Percentiles rank a stretch among this genome's conserved stretches.
These are phyloP conservation scores for Alternaria ventricosa DNA, from an alignment of 2,329 filamentous ascomycete genomes.

Conservation along the genomic window DNA sequence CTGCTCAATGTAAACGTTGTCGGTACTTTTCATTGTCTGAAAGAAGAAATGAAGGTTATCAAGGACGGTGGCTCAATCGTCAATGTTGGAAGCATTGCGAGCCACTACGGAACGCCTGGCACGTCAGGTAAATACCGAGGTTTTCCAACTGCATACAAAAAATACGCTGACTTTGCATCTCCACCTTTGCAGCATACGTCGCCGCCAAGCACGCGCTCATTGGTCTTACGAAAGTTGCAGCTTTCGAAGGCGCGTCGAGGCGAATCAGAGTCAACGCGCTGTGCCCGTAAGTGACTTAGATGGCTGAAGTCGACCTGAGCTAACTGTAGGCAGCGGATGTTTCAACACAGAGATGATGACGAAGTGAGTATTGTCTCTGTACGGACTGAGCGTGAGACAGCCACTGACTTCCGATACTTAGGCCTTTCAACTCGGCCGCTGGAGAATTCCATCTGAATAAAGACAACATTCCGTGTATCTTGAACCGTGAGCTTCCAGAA, in stretches of 20 bases:
- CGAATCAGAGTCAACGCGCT: slow-evolving; percentile 19
- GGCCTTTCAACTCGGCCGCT: neutral
- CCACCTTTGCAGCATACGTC: slow-evolving; percentile 30
- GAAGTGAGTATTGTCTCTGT: neutral
- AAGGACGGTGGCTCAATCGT: slow-evolving; percentile 29
- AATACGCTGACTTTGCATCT: neutral
- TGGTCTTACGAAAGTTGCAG: slow-evolving; percentile 47
- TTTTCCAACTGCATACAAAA: neutral
- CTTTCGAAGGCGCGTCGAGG: slow-evolving; percentile 41
- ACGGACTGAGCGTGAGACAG: neutral
- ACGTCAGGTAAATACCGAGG: neutral
- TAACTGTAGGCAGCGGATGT: neutral
- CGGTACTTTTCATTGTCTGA: slow-evolving; percentile 41
- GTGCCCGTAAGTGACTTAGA: slow-evolving; percentile 10
- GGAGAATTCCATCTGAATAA: slow-evolving; percentile 1
- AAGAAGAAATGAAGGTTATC: slow-evolving; percentile 29
- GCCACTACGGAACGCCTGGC: slow-evolving; percentile 30
- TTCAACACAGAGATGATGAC: slow-evolving; percentile 2
- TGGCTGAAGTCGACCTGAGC: neutral
- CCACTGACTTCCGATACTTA: neutral
- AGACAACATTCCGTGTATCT: neutral
- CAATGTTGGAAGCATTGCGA: slow-evolving; percentile 10
- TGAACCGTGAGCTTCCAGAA: slow-evolving; percentile 5
- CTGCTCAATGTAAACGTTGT: slow-evolving; percentile 48
- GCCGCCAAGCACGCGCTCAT: slow-evolving; percentile 49